Conservation (phyloP, 768 basidiomycete genomes). For the Mrakia hoshinonis region DNA sequence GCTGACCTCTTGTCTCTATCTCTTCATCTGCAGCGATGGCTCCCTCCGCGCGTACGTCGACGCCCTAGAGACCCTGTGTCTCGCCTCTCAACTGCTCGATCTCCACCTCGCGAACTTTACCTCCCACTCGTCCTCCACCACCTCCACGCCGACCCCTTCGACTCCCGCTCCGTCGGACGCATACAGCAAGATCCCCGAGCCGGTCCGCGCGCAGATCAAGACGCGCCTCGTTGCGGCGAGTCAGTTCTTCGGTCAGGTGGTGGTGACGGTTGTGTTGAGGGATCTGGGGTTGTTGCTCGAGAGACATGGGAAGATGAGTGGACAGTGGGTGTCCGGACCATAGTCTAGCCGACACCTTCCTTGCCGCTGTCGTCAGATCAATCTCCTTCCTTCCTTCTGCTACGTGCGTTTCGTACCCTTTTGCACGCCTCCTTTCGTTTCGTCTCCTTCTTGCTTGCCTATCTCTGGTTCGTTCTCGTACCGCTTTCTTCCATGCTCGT, state of each 20-base stretch:
- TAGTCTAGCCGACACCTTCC: no score
- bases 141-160: neutral
- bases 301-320: neutral
- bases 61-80: constrained; percentile 4
- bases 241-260: neutral
- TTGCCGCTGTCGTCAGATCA: no score
- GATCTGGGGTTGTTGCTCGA: neutral
- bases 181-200: neutral
- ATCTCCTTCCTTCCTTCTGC: no score
- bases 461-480: no score
- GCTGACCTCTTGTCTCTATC: neutral
- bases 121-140: neutral
- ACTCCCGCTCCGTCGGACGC: no score
- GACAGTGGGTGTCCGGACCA: neutral
- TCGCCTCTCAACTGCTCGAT: neutral
- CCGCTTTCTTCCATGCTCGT: no score
- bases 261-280: neutral
- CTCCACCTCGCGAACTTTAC: constrained; percentile 7
- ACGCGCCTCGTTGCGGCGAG: neutral
- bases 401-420: no score
- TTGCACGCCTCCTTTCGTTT: neutral
- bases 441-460: no score
- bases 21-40: neutral
- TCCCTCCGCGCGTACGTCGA: constrained; percentile 8
- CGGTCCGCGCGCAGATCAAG: neutral